phyloP scores from a whole-genome alignment of 805 yeast species.

The Monosporozyma servazzii region DNA sequence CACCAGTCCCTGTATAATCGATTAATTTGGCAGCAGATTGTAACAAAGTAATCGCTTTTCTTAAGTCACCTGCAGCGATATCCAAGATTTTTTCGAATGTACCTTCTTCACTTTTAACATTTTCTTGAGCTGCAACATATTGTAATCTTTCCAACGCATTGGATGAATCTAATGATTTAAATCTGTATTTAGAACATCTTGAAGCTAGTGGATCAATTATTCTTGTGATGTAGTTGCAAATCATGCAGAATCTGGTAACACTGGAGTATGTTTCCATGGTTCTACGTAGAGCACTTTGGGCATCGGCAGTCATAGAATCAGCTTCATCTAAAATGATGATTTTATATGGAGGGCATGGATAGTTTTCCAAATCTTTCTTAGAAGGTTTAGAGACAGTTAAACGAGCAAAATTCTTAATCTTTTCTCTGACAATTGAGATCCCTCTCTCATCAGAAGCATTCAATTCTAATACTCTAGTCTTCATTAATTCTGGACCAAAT shows the following conservation, averaged over 20 bases:
- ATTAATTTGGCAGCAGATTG: constrained; percentile 69
- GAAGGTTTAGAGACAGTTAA: constrained; percentile 75
- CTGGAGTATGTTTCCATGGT: constrained; percentile 87
- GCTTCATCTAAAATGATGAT: constrained; percentile 91
- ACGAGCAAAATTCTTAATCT: constrained; percentile 79
- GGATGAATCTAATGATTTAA: constrained; percentile 61
- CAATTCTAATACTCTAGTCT: constrained; percentile 66
- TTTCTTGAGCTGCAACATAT: constrained; percentile 46
- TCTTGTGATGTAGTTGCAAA: constrained; percentile 93
- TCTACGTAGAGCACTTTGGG: constrained; percentile 90
- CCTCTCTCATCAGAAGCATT: constrained; percentile 92
- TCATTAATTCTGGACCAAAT: constrained; percentile 63
- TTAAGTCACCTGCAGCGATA: constrained; percentile 82
- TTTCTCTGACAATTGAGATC: constrained; percentile 76
- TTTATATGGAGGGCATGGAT: constrained; percentile 96
- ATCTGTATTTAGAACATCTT: constrained; percentile 91
- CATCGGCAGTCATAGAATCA: constrained; percentile 95
- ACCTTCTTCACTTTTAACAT: constrained; percentile 36
- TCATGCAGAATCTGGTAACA: constrained; percentile 85
- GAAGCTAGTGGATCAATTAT: constrained; percentile 95
- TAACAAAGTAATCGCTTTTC: constrained; percentile 83
- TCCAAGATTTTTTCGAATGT: constrained; percentile 54
- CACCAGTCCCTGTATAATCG: constrained; percentile 30
- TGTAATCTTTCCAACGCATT: constrained; percentile 63
- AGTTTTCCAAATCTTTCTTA: constrained; percentile 53